Evolutionary conservation across 1,284 basidiomycete species (phyloP).

Genomic region (Erythrobasidium hasegawianum): DNA sequence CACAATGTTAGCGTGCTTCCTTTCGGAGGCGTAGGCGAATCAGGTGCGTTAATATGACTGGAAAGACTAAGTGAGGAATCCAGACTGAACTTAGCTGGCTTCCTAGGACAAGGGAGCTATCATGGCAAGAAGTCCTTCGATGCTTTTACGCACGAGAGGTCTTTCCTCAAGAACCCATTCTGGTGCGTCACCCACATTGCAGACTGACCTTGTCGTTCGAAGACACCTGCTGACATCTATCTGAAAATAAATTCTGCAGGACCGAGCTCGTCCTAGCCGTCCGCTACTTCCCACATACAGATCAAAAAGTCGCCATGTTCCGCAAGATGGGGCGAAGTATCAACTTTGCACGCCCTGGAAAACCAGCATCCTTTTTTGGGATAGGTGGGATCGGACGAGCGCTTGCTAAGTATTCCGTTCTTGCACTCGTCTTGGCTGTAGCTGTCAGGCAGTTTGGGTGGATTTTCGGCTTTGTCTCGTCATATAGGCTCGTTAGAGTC

Average conservation of each 20-base stretch:
- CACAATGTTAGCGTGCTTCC: constrained; percentile 55
- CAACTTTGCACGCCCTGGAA: constrained; percentile 21
- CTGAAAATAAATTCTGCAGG: no score
- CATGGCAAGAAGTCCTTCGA: constrained; percentile 55
- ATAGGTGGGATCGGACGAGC: background rate
- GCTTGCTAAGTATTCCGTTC: constrained; percentile 7
- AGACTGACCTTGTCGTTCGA: no score
- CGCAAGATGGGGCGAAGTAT: constrained; percentile 7
- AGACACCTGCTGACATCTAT: no score
- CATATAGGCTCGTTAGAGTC: constrained; percentile 13
- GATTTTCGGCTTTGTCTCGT: constrained; percentile 7
- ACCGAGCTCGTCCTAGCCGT: constrained; percentile 24
- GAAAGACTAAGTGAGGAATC: no score
- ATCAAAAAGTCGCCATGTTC: constrained; percentile 14
- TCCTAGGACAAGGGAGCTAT: constrained; percentile 53
- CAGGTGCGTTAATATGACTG: constrained; percentile 25
- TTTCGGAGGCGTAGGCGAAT: constrained; percentile 56
- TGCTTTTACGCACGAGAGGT: constrained; percentile 54
- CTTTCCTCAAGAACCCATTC: constrained; percentile 52
- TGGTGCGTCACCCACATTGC: constrained; percentile 45
- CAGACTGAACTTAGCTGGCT: no score
- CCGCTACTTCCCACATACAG: constrained; percentile 26
- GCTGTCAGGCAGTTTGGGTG: constrained; percentile 3
- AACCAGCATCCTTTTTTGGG: background rate
- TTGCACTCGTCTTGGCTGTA: constrained; percentile 5